Evolutionary conservation across 2,329 filamentous ascomycete genomes (phyloP).

Genomic region (Botrytis pseudocinerea): DNA sequence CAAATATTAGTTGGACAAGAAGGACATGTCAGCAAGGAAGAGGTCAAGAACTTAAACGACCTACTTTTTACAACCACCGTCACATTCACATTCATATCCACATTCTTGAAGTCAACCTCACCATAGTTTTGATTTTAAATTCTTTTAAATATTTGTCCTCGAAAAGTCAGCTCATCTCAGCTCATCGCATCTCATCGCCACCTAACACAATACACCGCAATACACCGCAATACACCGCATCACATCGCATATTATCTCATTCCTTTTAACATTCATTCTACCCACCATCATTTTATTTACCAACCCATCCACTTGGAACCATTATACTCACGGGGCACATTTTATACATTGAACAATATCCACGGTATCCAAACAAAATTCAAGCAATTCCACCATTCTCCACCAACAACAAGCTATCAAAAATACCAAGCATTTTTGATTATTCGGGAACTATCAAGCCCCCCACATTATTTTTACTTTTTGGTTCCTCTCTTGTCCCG

Average conservation of each 20-base stretch:
- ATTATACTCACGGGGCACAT: neutral
- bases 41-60: too few relatives aligned
- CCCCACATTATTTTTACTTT: slow-evolving; percentile 18
- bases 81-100: neutral
- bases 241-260: too few relatives aligned
- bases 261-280: neutral
- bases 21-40: neutral
- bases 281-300: neutral
- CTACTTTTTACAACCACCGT: neutral
- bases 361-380: slow-evolving; percentile 7
- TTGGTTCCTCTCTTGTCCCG: slow-evolving; percentile 4
- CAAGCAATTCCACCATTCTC: slow-evolving; percentile 1
- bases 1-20: neutral
- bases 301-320: neutral
- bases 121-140: neutral
- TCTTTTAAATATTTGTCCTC: neutral
- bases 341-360: neutral
- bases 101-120: neutral
- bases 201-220: too few relatives aligned
- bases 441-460: slow-evolving; percentile 2
- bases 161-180: neutral
- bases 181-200: neutral
- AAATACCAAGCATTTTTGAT: slow-evolving; percentile 1
- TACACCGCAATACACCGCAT: too few relatives aligned
- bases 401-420: slow-evolving; percentile 1